Evolutionary conservation across 2,329 filamentous ascomycete genomes (phyloP), one percentile per base, ranked within the genome.

Genomic region (Colletotrichum musicola): DNA sequence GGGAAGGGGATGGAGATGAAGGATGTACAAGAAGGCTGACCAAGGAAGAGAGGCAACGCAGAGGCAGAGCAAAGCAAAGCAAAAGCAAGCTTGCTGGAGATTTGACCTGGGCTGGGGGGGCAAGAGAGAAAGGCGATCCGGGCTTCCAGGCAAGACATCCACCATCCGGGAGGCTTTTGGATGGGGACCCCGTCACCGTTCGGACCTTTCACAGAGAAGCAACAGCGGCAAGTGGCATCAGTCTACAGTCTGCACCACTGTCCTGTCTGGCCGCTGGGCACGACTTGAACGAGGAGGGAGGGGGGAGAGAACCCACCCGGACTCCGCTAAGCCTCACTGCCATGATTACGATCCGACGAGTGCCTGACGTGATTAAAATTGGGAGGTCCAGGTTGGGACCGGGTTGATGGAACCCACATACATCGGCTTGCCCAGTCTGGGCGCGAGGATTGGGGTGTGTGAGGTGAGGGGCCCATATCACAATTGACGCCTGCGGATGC

Each of bases 291-390:
- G 30, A 9, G 30, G 30, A 35, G 7, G 30, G 30, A 9, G 7
- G 30, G 30, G 7, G 30, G 3, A 35, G 65, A 54, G 61, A 68
- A 68, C 61, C 65, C 65, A 68, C 61, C 64, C 61, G 65, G 65
- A 68, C 54, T 68, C 65, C 49, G 65, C 65, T 59, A 64, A 64
- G 65, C 61, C 61, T 68, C 65, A 64, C 61, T 68, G 65, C 65
- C 61, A 64, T 68, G 61, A 68, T 64, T 64, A 68, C 49, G 65
- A 68, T 59, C 61, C 65, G 65, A 64, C 54, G 53, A 49, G 61
- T 40, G 65, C 61, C 65, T 68, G 65, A 60, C 61, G 65, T 68
- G 65, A 68, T 68, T 68, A 64, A 68, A 68, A 68, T 68, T 68
- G 65, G 65, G 49, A 64, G 65, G 65, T 47, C 61, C 61, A 64